Percentiles rank a stretch among this genome's conserved stretches.
Conservation (phyloP, 208 protist species). For the Acanthamoeba lenticulata region DNA sequence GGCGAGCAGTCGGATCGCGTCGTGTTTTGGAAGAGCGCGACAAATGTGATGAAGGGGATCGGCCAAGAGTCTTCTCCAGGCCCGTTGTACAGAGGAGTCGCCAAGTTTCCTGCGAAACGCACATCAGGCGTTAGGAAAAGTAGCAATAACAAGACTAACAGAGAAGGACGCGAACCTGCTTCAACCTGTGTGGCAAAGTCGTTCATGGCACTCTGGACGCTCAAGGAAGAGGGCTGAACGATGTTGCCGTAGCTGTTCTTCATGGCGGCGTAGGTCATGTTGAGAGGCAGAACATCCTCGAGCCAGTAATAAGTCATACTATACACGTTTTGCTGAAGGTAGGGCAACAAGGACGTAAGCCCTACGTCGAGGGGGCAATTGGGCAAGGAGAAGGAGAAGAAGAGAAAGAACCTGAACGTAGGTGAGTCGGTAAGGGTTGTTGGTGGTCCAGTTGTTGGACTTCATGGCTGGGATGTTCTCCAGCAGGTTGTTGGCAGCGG, state of each 20-base stretch:
- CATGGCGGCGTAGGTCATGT: not conserved
- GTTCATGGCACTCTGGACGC: not conserved
- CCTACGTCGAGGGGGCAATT: too few species aligned
- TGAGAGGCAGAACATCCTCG: not conserved
- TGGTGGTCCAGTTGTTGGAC: not conserved
- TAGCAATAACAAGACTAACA: not conserved
- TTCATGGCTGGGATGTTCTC: not conserved
- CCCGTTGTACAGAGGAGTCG: not conserved
- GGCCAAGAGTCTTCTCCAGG: not conserved
- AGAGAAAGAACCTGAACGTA: not conserved
- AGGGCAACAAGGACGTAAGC: too few species aligned
- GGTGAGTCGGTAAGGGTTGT: not conserved
- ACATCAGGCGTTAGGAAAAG: not conserved
- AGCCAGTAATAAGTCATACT: conserved; percentile 33
- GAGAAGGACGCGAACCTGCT: not conserved
- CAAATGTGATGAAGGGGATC: not conserved
- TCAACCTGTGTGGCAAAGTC: not conserved
- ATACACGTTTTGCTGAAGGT: not conserved
- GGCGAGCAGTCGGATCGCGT: not conserved
- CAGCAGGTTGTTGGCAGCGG: not conserved
- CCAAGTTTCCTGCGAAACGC: not conserved
- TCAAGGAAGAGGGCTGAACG: not conserved
- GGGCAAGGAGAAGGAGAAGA: too few species aligned
- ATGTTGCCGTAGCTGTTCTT: not conserved
- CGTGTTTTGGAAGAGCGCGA: conserved; percentile 13